These are phyloP conservation scores for Cinnamomum micranthum DNA, from an alignment of 164 flowering plant species.

Conservation along the genomic window DNA sequence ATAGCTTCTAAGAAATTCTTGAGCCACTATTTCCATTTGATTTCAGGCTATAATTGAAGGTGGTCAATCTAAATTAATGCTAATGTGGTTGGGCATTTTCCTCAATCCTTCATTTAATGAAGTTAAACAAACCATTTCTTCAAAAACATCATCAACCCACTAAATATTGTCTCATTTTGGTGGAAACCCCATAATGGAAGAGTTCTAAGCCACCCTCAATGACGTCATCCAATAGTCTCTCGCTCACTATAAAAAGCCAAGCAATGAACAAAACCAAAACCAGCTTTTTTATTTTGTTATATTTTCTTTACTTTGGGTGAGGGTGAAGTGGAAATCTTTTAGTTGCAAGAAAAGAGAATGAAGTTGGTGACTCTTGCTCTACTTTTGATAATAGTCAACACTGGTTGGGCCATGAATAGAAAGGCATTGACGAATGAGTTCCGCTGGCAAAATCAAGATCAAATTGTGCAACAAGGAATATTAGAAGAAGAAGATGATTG, in stretches of 20 bases:
- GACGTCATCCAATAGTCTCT: background rate
- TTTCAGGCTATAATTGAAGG: too few species aligned
- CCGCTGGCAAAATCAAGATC: background rate
- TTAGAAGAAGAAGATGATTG: background rate
- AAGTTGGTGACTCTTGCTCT: background rate
- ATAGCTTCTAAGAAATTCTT: too few species aligned
- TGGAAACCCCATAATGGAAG: background rate
- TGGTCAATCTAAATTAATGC: too few species aligned
- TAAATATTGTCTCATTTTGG: slow-evolving; percentile 1
- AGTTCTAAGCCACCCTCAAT: background rate
- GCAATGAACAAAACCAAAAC: background rate
- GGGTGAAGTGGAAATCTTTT: background rate
- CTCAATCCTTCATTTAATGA: background rate
- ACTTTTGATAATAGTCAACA: background rate
- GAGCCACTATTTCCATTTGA: too few species aligned
- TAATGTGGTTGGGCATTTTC: background rate
- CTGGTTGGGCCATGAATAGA: background rate
- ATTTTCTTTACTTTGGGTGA: background rate
- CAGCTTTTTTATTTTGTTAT: too few species aligned
- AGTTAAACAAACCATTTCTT: background rate
- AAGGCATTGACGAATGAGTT: background rate
- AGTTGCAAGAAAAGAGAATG: background rate
- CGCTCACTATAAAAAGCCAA: background rate
- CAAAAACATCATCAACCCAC: background rate
- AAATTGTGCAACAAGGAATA: background rate